These are phyloP conservation scores for Pythium utonaiense DNA, from an alignment of 352 stramenopile species.

Conservation along the genomic window DNA sequence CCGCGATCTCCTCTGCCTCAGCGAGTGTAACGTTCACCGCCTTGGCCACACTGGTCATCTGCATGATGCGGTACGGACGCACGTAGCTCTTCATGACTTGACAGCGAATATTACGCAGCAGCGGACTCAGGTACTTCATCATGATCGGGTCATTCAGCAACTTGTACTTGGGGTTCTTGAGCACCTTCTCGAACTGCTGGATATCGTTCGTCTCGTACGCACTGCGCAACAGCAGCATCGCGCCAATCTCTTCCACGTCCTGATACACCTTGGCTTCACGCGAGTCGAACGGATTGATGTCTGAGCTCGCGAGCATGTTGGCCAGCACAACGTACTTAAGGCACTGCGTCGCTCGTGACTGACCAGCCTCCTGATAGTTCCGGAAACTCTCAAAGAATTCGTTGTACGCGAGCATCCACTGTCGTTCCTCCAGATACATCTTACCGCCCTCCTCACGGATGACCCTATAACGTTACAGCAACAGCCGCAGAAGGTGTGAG, in stretches of 20 bases:
- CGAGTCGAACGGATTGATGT: conserved; percentile 94
- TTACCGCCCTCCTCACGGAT: conserved; percentile 92
- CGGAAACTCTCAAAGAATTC: conserved; percentile 93
- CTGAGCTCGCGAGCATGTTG: conserved; percentile 90
- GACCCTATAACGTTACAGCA: conserved; percentile 28
- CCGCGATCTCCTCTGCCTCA: conserved; percentile 90
- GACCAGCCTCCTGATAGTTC: conserved; percentile 91
- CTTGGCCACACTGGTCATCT: conserved; percentile 80
- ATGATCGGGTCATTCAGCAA: conserved; percentile 94
- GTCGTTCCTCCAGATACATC: conserved; percentile 89
- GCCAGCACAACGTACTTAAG: conserved; percentile 92
- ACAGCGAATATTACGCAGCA: conserved; percentile 92
- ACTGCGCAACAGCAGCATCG: conserved; percentile 65
- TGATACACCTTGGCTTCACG: conserved; percentile 92
- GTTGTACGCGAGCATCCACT: conserved; percentile 91
- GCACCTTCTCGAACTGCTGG: conserved; percentile 89
- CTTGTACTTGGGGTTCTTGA: conserved; percentile 89
- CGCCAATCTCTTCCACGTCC: conserved; percentile 73
- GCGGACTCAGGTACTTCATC: conserved; percentile 84
- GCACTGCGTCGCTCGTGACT: conserved; percentile 83
- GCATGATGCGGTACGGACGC: conserved; percentile 89
- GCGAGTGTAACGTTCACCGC: conserved; percentile 86
- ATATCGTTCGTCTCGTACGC: conserved; percentile 91
- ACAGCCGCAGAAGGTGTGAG: too few relatives aligned
- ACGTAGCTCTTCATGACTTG: conserved; percentile 92